Conservation (phyloP, 2,329 filamentous ascomycete genomes). For the Xylaria arbuscula region DNA sequence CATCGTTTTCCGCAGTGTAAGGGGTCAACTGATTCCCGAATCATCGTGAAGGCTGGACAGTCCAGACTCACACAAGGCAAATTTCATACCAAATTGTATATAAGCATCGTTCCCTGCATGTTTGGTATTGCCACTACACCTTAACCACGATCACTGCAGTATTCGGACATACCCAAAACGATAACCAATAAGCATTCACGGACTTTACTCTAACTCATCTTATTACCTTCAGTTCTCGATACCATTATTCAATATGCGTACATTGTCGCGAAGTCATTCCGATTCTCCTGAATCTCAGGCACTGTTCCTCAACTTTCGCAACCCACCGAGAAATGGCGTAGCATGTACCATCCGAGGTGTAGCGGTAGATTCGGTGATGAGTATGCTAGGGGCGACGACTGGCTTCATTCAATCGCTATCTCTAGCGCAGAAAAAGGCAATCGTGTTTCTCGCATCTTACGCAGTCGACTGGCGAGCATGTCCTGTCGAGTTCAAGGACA, state of each 20-base stretch:
- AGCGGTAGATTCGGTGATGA: neutral
- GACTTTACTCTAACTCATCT: neutral
- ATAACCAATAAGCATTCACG: no score
- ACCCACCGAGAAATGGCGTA: neutral
- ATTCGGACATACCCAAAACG: neutral
- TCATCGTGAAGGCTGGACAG: neutral
- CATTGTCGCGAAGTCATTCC: neutral
- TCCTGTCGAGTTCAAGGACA: neutral
- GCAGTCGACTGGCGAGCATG: slow-evolving; percentile 19
- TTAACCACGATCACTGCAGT: no score
- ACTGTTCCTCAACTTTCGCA: slow-evolving; percentile 50
- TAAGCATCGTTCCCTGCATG: neutral
- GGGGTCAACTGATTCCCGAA: neutral
- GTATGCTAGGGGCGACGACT: slow-evolving; percentile 2
- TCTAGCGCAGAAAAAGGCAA: slow-evolving; percentile 8
- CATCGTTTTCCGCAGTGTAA: neutral
- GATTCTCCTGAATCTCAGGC: neutral
- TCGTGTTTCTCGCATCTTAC: slow-evolving; percentile 17
- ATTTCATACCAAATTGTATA: neutral
- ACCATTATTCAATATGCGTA: neutral
- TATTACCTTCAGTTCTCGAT: no score
- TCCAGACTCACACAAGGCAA: neutral
- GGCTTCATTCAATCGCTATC: neutral
- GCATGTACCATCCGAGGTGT: neutral
- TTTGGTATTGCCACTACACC: neutral